phyloP scores from a whole-genome alignment of 768 basidiomycete species.

The Trametes villosa region DNA sequence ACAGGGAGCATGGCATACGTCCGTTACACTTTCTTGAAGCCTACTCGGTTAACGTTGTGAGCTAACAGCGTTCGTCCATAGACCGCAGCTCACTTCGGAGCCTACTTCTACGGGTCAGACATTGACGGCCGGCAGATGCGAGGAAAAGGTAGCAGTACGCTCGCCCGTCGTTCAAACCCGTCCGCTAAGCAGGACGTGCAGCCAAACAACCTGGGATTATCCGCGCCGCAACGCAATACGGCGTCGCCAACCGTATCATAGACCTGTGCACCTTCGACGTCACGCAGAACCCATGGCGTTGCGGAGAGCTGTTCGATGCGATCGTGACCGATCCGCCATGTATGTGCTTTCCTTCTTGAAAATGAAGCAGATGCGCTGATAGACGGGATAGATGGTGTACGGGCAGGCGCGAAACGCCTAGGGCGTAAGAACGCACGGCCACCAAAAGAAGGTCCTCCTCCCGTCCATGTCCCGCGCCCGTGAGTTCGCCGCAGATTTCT shows the following conservation, averaged over 20 bases:
- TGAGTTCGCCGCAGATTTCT: slow-evolving; percentile 37
- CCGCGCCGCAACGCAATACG: slow-evolving; percentile 85
- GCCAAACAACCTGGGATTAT: slow-evolving; percentile 67
- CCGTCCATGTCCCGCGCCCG: slow-evolving; percentile 37
- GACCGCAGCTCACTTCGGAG: slow-evolving; percentile 89
- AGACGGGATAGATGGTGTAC: slow-evolving; percentile 75
- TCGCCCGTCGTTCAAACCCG: background rate
- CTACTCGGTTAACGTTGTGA: background rate
- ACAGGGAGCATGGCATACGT: slow-evolving; percentile 94
- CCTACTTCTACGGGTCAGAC: slow-evolving; percentile 87
- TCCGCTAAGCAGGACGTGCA: slow-evolving; percentile 18
- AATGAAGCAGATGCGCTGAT: background rate
- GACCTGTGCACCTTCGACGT: slow-evolving; percentile 93
- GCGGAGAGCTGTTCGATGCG: slow-evolving; percentile 90
- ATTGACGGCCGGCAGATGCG: slow-evolving; percentile 98
- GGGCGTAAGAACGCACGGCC: slow-evolving; percentile 61
- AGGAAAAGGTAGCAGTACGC: slow-evolving; percentile 69
- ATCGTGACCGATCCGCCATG: slow-evolving; percentile 96
- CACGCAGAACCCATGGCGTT: slow-evolving; percentile 87
- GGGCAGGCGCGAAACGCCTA: slow-evolving; percentile 84
- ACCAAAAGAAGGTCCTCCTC: slow-evolving; percentile 40
- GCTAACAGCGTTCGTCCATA: slow-evolving; percentile 37
- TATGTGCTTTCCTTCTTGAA: slow-evolving; percentile 43
- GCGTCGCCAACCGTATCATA: slow-evolving; percentile 68
- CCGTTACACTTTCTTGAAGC: slow-evolving; percentile 20